Percentiles rank a stretch among this genome's conserved stretches.
Conservation (phyloP, 768 basidiomycete genomes). For the Solioccasus polychromus region DNA sequence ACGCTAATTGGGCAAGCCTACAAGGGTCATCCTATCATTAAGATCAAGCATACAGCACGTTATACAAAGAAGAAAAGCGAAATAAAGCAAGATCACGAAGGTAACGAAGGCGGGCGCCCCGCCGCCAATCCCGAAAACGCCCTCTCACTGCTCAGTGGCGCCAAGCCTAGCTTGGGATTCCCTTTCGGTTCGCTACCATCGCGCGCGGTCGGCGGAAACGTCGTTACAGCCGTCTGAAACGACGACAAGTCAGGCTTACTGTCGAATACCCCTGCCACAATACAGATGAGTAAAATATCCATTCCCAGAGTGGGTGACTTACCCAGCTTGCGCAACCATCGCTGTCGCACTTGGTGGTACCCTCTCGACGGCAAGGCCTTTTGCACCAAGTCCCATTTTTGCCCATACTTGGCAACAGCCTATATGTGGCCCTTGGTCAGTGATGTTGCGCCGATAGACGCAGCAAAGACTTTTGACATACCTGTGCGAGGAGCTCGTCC, state of each 20-base stretch:
- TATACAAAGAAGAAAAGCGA: too few species aligned
- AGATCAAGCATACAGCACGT: conserved; percentile 14
- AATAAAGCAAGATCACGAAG: too few species aligned
- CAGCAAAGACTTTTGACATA: conserved; percentile 10
- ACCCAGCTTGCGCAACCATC: conserved; percentile 43
- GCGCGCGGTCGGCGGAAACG: conserved; percentile 13
- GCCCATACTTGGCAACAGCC: conserved; percentile 40
- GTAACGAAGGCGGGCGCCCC: conserved; percentile 17
- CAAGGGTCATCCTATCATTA: too few species aligned
- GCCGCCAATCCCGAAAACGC: conserved; percentile 26
- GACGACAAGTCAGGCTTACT: conserved; percentile 35
- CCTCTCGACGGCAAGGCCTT: conserved; percentile 39
- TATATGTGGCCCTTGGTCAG: conserved; percentile 8
- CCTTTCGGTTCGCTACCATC: conserved; percentile 26
- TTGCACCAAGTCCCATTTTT: conserved; percentile 41
- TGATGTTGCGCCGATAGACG: background rate
- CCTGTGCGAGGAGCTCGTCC: conserved; percentile 39
- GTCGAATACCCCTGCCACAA: conserved; percentile 31
- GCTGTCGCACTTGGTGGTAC: conserved; percentile 42
- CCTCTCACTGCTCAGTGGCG: conserved; percentile 37
- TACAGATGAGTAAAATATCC: background rate
- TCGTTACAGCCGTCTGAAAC: conserved; percentile 27
- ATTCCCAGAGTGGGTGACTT: background rate
- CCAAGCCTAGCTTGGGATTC: conserved; percentile 37
- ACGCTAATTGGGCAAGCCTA: too few species aligned